A percentile compares a stretch with the other conserved stretches of the same genome.
phyloP scores from a whole-genome alignment of 1,284 basidiomycete genomes.

The Ganoderma resinaceum region DNA sequence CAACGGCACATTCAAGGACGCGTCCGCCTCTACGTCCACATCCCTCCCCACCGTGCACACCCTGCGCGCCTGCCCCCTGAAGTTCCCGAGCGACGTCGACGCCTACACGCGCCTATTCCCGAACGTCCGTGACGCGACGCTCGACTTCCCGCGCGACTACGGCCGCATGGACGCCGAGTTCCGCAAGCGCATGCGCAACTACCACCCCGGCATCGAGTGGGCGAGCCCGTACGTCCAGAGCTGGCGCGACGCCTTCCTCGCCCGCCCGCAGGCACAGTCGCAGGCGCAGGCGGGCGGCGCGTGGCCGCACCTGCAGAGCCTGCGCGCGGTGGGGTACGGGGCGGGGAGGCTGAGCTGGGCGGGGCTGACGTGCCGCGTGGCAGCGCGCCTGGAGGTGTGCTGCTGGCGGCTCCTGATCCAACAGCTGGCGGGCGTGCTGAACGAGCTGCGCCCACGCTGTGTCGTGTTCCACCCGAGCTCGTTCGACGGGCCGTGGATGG shows the following conservation, averaged over 20 bases:
- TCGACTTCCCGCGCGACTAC: not conserved
- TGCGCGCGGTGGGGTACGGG: not conserved
- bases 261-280: not conserved
- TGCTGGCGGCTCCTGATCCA: not conserved
- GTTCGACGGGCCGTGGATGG: not conserved
- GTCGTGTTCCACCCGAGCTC: not conserved
- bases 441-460: not conserved
- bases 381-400: not conserved
- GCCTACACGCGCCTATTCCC: not conserved
- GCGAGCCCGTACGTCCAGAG: not conserved
- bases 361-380: not conserved
- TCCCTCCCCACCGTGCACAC: conserved; percentile 1
- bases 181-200: not conserved
- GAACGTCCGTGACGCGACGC: not conserved
- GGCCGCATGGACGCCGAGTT: not conserved
- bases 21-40: not conserved
- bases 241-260: not conserved
- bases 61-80: not conserved
- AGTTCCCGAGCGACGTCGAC: not conserved
- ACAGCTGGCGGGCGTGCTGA: not conserved
- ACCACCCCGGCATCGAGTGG: not conserved
- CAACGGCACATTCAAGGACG: not conserved
- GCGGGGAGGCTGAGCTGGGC: not conserved
- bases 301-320: not conserved
- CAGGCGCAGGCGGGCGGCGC: not conserved